Conservation (phyloP, 2,329 filamentous ascomycete species). For the Diaporthe velutina region DNA sequence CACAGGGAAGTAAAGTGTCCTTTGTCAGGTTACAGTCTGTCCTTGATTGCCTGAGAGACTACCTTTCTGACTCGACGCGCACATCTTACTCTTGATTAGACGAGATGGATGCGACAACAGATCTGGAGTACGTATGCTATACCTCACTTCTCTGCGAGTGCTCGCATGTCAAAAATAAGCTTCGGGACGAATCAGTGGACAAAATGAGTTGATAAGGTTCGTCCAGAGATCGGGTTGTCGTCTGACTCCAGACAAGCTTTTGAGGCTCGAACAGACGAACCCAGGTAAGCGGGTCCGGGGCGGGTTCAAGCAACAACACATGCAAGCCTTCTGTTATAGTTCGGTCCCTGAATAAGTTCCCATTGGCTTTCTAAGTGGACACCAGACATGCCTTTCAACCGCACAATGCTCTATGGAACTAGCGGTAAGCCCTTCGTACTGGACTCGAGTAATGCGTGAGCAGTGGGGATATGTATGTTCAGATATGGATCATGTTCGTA, state of each 20-base stretch:
- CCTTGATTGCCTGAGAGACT: not conserved
- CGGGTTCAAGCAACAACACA: not conserved
- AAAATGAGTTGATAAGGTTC: not conserved
- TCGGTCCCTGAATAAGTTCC: conserved; percentile 9
- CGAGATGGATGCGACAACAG: not conserved
- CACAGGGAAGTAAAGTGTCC: not conserved
- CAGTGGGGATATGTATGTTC: not conserved
- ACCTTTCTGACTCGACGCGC: not conserved
- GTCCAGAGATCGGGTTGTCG: not conserved
- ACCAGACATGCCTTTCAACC: not conserved
- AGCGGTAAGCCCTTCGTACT: not conserved
- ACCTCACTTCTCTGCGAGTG: not conserved
- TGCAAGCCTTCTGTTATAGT: not conserved
- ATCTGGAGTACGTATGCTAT: not conserved
- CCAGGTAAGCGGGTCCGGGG: not conserved
- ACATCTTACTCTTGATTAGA: not conserved
- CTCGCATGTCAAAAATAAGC: not conserved
- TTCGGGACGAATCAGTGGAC: not conserved
- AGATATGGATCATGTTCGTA: not conserved
- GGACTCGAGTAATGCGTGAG: not conserved
- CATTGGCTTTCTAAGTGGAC: not conserved
- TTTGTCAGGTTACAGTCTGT: not conserved
- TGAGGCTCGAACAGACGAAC: conserved; percentile 22
- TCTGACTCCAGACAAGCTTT: conserved; percentile 17
- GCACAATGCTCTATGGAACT: not conserved